These are phyloP conservation scores for Lipomyces japonicus DNA, from an alignment of 805 yeast genomes.

Conservation along the genomic window DNA sequence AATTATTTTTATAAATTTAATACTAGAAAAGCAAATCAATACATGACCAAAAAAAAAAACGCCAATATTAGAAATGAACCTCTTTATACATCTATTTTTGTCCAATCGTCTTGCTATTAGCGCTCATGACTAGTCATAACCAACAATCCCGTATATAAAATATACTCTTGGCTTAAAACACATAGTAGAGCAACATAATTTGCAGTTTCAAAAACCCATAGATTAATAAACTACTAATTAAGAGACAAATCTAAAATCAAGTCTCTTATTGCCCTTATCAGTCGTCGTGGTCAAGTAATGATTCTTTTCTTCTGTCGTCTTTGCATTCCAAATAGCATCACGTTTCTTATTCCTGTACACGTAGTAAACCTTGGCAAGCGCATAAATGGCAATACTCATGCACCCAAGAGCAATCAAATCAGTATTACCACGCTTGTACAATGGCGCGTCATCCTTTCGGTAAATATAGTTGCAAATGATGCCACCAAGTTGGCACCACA, in stretches of 20 bases:
- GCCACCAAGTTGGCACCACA: conserved; percentile 55
- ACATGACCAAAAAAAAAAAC: too few species aligned
- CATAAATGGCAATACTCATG: conserved; percentile 1
- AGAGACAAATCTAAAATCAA: conserved; percentile 46
- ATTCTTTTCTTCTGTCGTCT: conserved; percentile 49
- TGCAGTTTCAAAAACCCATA: too few species aligned
- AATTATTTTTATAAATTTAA: too few species aligned
- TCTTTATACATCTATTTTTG: too few species aligned
- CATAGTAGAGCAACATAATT: too few species aligned
- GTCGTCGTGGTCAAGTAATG: conserved; percentile 42
- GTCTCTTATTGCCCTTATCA: conserved; percentile 55
- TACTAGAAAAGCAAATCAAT: too few species aligned
- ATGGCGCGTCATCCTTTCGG: conserved; percentile 47
- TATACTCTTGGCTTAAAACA: too few species aligned
- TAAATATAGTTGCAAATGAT: conserved; percentile 51
- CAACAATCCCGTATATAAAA: too few species aligned
- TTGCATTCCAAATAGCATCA: conserved; percentile 48
- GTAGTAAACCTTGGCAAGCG: conserved; percentile 3
- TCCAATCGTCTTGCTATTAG: too few species aligned
- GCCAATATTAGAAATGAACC: too few species aligned
- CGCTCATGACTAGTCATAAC: too few species aligned
- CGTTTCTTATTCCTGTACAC: conserved; percentile 31
- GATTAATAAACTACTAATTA: too few species aligned
- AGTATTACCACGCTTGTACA: conserved; percentile 50
- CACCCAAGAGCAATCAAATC: conserved; percentile 32